Base-by-base conservation (phyloP, 1,284 basidiomycete species). In the Trichosporon ovoides region DNA sequence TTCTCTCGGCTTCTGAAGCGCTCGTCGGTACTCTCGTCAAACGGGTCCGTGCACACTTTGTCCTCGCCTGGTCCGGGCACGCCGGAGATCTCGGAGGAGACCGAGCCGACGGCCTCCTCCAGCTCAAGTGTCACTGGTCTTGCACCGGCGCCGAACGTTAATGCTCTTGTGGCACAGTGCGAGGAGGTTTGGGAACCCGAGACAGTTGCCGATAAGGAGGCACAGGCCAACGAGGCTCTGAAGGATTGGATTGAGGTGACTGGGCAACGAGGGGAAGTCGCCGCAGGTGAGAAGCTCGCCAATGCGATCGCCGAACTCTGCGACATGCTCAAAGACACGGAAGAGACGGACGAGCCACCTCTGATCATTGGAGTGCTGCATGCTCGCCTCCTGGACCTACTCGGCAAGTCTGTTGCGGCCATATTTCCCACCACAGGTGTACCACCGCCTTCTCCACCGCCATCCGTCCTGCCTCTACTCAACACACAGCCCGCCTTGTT, bases 161-260 rank as follows among this genome's bases (percentile, higher is more conserved):
- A 31, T 16, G 24, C 43, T 2, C 59, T 78, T n/a, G 56, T 76
- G 5, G 70, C 72, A 18, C 58, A 63, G 14, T 77, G 75, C 52
- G 61, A 70, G 22, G 65, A 68, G 14, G 59, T 76, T 3, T 78
- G 76, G 76, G 70, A 68, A 1, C 67, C 76, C n/a, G 61, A 66
- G 22, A 63, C 63, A 24, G 46, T 64, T 2, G 57, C 64, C 0
- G 72, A 75, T 46, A 66, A 68, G 53, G 68, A 75, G 52, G 61
- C 66, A 20, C 70, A 74, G 61, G 53, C 74, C 5, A 71, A 69
- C 35, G 62, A 46, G 1, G 36, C 72, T 1, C 51, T 71, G 10
- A 38, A 58, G 10, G 57, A 65, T 22, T 78, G 75, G 75, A 59
- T 58, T 2, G 61, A 66, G 24, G 61, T 55, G 14, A 56, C 75